Evolutionary conservation across 306 rosid species (phyloP).

Genomic region (Ammopiptanthus mongolicus): DNA sequence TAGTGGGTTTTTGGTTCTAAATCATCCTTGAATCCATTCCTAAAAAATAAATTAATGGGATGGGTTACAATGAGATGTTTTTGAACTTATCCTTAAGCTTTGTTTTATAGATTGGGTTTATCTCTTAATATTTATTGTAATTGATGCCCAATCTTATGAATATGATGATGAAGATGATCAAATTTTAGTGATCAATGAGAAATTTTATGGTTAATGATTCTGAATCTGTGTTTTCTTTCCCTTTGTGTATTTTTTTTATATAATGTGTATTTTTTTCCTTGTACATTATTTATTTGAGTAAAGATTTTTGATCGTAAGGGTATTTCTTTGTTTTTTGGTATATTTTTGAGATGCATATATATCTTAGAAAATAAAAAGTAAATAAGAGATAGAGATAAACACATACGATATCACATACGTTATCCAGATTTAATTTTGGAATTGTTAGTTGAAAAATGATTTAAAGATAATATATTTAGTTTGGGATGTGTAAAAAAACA

Average conservation of each 20-base stretch:
- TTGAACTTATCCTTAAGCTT: constrained; percentile 9
- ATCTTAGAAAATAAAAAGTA: too few species aligned
- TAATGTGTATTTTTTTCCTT: too few species aligned
- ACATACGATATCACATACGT: too few species aligned
- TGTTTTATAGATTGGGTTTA: neutral
- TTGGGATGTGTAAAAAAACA: too few species aligned
- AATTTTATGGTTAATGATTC: neutral
- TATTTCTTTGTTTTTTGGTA: too few species aligned
- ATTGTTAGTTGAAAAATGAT: too few species aligned
- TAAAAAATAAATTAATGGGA: neutral
- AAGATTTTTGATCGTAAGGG: too few species aligned
- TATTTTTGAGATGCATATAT: too few species aligned
- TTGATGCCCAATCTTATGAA: constrained; percentile 15
- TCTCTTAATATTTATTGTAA: constrained; percentile 8
- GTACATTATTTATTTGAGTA: too few species aligned
- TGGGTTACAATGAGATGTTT: constrained; percentile 32
- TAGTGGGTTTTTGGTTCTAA: neutral
- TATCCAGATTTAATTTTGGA: too few species aligned
- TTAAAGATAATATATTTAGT: too few species aligned
- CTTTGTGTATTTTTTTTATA: neutral
- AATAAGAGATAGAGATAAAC: too few species aligned
- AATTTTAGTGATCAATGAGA: constrained; percentile 34
- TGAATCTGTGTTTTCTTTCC: constrained; percentile 8
- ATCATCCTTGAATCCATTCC: constrained; percentile 22
- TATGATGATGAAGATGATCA: constrained; percentile 11